Base-by-base conservation (phyloP, 2,329 filamentous ascomycete genomes). In the Apiospora sp. region DNA sequence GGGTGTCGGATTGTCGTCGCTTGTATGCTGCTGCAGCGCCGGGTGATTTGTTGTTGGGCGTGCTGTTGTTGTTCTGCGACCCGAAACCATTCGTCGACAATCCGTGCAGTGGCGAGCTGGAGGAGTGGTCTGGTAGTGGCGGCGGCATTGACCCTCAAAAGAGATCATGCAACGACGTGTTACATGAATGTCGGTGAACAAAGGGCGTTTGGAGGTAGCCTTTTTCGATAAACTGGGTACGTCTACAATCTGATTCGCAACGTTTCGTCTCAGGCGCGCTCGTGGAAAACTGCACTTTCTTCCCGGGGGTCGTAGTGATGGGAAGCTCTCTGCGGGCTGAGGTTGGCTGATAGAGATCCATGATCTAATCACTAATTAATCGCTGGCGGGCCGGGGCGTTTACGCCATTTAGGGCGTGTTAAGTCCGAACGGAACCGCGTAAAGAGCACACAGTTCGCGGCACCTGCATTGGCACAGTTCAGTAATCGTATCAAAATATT, bases 21-120 rank as follows among this genome's bases (percentile, higher is more conserved):
- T 79, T 79, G 68, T 80, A 78, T 7, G 46, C 46, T 22, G 43
- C 43, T 10, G 70, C 30, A 54, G 16, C 77, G 73, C 58, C 72
- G 43, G 37, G 49, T 74, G 75, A 72, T 68, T 76, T 78, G 71
- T 78, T 78, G 46, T 8, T 49, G 46, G 22, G 19, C 37, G 37
- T 41, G 75, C 79, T 81, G 27, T 14, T 37, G 30, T 22, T 34
- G 13, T 77, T 78, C 71, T 78, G 75, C 69, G 75, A 75, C 71
- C 71, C 69, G 70, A 74, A 49, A 76, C 77, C 78, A 71, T 69
- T 70, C 72, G 76, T 70, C 72, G 76, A 74, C 69, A 74, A 71
- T 73, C 73, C 75, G 75, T 74, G 74, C 72, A 76, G 76, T 73
- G 79, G 73, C 79, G 78, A 76, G 79, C 78, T 80, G 76, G 76